Evolutionary conservation across 495 filamentous ascomycete species (phyloP), one percentile per base, ranked within the genome.

Genomic region (Daldinia decipiens): DNA sequence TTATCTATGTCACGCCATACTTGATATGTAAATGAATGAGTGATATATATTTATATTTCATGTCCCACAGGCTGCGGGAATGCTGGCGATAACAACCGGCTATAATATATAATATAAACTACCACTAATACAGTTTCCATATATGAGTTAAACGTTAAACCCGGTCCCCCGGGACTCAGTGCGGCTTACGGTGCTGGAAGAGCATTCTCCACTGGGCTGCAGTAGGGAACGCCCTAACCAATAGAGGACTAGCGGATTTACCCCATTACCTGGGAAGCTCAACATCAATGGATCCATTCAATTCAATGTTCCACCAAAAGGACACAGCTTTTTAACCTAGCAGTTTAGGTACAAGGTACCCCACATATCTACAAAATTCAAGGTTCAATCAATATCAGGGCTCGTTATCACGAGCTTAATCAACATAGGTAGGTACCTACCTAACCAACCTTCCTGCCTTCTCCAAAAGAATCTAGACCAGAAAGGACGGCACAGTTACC

Each of bases 331-430:
- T n/a, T n/a, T n/a, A n/a, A n/a, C n/a, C n/a, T n/a, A n/a, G n/a
- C 59, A 59, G 51, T 36, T 67, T 67, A 40, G 1, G 38, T 47
- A 47, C 43, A 47, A 11, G 19, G n/a, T 47, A 67, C 64, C 69
- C 69, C 69, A 72, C 69, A 63, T 60, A 67, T 62, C 39, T 40
- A 58, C 52, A 66, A 71, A 66, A 62, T 66, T 63, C 68, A 62
- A 45, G 43, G 38, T 40, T 34, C 2, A 34, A 15, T 4, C n/a
- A n/a, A 52, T 11, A 47, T 27, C 34, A 8, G 9, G 15, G 13
- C 8, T 6, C 12, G 3, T 53, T 21, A 21, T 15, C 12, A 53
- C 24, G 50, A 31, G 21, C 38, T 38, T 45, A 50, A 51, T 29
- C 43, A 12, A 34, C 3, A 57, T 11, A n/a, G n/a, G n/a, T n/a